Conservation (phyloP, 106 monocot species). For the Allium fistulosum region DNA sequence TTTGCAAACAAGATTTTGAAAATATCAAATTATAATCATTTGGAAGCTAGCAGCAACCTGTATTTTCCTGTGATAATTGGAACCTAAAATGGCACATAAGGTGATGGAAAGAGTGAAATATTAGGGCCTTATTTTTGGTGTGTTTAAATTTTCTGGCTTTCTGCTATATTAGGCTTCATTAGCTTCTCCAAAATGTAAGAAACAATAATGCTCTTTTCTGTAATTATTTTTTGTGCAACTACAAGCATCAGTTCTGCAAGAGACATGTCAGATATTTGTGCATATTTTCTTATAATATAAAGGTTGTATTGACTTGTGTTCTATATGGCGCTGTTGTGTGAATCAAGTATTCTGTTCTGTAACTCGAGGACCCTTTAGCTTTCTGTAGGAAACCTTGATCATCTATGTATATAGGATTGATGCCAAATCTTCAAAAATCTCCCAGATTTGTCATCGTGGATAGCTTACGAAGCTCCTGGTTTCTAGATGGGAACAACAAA, state of each 20-base stretch:
- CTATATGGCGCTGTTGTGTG: neutral
- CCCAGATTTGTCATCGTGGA: neutral
- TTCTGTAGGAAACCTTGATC: conserved; percentile 4
- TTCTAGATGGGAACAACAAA: neutral
- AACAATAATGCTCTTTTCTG: too few relatives aligned
- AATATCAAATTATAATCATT: too few relatives aligned
- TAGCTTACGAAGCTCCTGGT: neutral
- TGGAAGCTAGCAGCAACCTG: too few relatives aligned
- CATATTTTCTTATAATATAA: neutral
- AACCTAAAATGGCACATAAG: too few relatives aligned
- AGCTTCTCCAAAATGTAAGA: too few relatives aligned
- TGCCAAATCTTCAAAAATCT: neutral
- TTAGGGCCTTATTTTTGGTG: too few relatives aligned
- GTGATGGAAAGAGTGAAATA: too few relatives aligned
- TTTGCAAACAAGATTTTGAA: too few relatives aligned
- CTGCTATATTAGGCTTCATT: too few relatives aligned
- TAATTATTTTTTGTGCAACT: neutral
- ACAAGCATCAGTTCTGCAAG: neutral
- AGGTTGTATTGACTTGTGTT: too few relatives aligned
- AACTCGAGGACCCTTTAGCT: neutral
- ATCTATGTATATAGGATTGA: neutral
- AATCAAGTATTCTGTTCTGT: neutral
- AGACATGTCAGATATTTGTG: neutral
- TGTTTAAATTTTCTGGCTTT: too few relatives aligned
- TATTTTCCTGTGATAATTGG: too few relatives aligned